phyloP scores from a whole-genome alignment of 2,329 filamentous ascomycete genomes.

The Endoconidiophora polonica region DNA sequence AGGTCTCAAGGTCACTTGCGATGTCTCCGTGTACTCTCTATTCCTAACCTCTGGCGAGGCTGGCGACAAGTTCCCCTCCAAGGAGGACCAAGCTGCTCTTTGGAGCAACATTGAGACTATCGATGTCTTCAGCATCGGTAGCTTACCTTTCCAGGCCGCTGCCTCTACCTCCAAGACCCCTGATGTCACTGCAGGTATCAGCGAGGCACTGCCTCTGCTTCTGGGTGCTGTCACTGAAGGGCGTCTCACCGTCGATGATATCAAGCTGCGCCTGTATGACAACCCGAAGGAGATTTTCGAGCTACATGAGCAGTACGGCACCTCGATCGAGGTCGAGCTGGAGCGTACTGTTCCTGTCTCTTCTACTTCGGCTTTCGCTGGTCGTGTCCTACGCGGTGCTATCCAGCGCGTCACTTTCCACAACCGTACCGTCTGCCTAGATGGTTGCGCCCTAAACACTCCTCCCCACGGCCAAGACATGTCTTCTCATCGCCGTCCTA shows the following conservation, averaged over 20 bases:
- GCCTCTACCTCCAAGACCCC: conserved; percentile 30
- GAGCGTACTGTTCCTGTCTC: conserved; percentile 36
- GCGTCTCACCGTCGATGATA: conserved; percentile 55
- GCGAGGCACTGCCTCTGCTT: conserved; percentile 56
- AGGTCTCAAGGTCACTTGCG: conserved; percentile 67
- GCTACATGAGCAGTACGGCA: conserved; percentile 61
- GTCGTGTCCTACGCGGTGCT: conserved; percentile 49
- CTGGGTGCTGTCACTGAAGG: conserved; percentile 62
- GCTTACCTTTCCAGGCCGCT: conserved; percentile 60
- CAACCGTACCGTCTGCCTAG: conserved; percentile 56
- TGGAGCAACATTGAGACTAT: conserved; percentile 60
- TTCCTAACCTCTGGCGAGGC: conserved; percentile 59
- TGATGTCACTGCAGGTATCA: conserved; percentile 48
- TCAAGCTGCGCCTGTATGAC: conserved; percentile 54
- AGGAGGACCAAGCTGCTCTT: conserved; percentile 51
- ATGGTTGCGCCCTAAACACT: conserved; percentile 41
- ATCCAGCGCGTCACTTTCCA: conserved; percentile 64
- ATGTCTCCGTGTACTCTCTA: conserved; percentile 64
- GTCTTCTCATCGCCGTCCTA: conserved; percentile 46
- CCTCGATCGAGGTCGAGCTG: conserved; percentile 58
- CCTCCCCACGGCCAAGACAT: conserved; percentile 53
- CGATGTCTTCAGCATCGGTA: conserved; percentile 66
- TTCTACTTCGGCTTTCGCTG: conserved; percentile 46
- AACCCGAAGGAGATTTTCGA: conserved; percentile 72
- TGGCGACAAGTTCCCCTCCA: conserved; percentile 45